phyloP scores from a whole-genome alignment of 1,284 basidiomycete species.

The Jaminaea rosea region DNA sequence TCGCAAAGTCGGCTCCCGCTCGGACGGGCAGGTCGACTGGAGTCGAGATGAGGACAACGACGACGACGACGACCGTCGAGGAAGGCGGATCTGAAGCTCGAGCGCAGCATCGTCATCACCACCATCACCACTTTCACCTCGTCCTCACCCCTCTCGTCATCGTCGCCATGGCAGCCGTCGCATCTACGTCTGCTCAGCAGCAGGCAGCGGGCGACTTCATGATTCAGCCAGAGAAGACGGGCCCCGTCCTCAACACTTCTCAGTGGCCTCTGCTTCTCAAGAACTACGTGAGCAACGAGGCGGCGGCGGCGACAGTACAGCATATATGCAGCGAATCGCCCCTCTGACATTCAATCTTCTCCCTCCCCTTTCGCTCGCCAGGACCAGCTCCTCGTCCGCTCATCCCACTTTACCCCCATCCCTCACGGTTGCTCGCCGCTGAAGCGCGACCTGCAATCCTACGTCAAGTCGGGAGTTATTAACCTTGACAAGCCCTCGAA shows the following conservation, averaged over 20 bases:
- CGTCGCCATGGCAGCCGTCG: conserved; percentile 17
- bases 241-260: conserved; percentile 63
- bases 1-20: no score
- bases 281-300: conserved; percentile 99
- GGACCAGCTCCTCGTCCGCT: conserved; percentile 65
- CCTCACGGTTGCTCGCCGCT: conserved; percentile 80
- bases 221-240: conserved; percentile 49
- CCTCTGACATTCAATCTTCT: background rate
- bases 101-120: no score
- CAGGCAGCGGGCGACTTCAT: conserved; percentile 45
- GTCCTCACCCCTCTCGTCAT: background rate
- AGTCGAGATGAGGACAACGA: no score
- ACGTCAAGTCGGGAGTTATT: conserved; percentile 96
- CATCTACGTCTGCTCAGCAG: conserved; percentile 18
- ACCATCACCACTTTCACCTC: background rate
- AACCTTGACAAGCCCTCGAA: conserved; percentile 99
- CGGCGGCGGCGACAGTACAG: no score
- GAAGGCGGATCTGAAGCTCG: no score
- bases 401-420: conserved; percentile 96
- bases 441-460: conserved; percentile 80
- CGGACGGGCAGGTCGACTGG: no score
- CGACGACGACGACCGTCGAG: no score
- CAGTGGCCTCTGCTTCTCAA: conserved; percentile 96
- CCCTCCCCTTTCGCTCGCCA: no score
- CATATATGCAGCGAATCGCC: background rate